Percentiles rank a stretch among this genome's conserved stretches.
These are phyloP conservation scores for Filosporella fistucella DNA, from an alignment of 495 filamentous ascomycete genomes.

Conservation along the genomic window DNA sequence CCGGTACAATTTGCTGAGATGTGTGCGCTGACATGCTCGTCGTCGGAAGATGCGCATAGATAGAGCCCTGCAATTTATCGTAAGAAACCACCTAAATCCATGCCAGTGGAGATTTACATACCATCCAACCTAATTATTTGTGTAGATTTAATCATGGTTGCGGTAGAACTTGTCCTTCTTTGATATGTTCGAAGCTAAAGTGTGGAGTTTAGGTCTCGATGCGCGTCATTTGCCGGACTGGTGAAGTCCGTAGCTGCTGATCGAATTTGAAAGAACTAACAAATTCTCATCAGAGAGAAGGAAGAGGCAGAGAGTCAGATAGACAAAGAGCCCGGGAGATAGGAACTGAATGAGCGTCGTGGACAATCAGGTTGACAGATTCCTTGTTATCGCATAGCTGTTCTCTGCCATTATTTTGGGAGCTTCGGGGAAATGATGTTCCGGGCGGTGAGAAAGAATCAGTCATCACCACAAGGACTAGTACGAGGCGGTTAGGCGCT, in stretches of 20 bases:
- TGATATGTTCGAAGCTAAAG: background rate
- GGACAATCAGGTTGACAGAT: background rate
- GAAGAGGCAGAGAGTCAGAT: background rate
- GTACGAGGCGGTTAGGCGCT: background rate
- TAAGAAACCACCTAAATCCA: constrained; percentile 11
- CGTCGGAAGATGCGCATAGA: constrained; percentile 92
- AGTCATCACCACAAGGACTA: background rate
- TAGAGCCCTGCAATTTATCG: constrained; percentile 62
- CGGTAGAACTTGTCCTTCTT: background rate
- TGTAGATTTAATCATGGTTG: constrained; percentile 87
- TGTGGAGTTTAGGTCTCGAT: background rate
- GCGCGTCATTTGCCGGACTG: background rate
- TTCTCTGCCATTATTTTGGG: background rate
- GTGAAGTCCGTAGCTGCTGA: background rate
- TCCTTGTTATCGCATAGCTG: background rate
- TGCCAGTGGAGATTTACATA: constrained; percentile 32
- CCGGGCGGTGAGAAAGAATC: background rate
- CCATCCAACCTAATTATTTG: constrained; percentile 93
- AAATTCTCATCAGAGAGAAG: background rate
- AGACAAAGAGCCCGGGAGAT: too few relatives aligned
- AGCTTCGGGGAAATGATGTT: too few relatives aligned
- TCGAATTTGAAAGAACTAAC: background rate
- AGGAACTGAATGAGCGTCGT: background rate
- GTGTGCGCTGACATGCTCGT: constrained; percentile 59
- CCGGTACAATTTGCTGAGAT: background rate